Percentiles rank a stretch among this genome's conserved stretches.
Conservation (phyloP, 1,284 basidiomycete species). For the Gymnopus androsaceus region DNA sequence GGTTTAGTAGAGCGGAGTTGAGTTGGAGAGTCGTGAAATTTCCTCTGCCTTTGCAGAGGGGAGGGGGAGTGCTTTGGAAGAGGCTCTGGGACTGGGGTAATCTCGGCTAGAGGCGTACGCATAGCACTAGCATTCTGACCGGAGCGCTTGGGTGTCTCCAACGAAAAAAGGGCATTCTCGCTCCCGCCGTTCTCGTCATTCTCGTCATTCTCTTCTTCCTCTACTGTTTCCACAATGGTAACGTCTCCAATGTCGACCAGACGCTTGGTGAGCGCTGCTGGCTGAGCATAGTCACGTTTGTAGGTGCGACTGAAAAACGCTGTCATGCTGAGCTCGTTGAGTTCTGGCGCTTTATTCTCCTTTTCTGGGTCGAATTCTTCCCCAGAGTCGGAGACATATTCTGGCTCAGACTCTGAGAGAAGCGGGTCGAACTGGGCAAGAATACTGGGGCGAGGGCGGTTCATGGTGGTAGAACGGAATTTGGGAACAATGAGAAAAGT, state of each 20-base stretch:
- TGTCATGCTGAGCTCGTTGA: conserved; percentile 41
- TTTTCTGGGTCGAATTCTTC: conserved; percentile 50
- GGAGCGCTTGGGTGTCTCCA: conserved; percentile 24
- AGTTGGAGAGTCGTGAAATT: conserved; percentile 29
- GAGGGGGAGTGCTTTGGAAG: conserved; percentile 32
- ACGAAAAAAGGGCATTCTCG: conserved; percentile 26
- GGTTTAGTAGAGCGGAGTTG: conserved; percentile 20
- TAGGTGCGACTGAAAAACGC: conserved; percentile 51
- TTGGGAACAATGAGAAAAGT: background rate
- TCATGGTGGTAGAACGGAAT: conserved; percentile 24
- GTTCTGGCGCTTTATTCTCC: conserved; percentile 50
- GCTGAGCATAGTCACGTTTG: conserved; percentile 32
- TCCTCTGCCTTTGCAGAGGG: no score
- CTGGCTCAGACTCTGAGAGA: conserved; percentile 15
- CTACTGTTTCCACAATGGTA: conserved; percentile 33
- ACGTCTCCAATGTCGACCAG: conserved; percentile 64
- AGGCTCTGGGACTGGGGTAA: conserved; percentile 31
- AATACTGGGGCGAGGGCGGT: conserved; percentile 45
- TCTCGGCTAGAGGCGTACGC: conserved; percentile 39
- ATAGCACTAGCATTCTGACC: conserved; percentile 18
- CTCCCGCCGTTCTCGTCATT: conserved; percentile 34
- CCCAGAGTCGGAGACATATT: conserved; percentile 28
- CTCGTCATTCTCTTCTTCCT: conserved; percentile 27
- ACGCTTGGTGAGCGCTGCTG: conserved; percentile 45
- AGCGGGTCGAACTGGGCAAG: conserved; percentile 64